phyloP scores from a whole-genome alignment of 768 basidiomycete genomes.

The Lyophyllum semitale region DNA sequence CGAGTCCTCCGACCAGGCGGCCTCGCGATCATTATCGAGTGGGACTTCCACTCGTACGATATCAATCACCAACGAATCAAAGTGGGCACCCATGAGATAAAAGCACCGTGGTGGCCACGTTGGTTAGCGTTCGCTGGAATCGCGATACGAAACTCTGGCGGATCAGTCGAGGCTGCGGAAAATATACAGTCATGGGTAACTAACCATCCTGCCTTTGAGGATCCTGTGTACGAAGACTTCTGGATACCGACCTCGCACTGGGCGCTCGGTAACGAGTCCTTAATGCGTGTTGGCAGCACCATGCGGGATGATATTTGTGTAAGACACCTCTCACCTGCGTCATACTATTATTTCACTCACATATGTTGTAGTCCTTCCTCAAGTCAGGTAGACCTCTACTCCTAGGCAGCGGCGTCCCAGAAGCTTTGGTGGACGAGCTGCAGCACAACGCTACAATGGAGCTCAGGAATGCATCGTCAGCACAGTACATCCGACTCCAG shows the following conservation, averaged over 20 bases:
- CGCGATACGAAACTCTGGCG: conserved; percentile 60
- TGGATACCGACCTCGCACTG: conserved; percentile 67
- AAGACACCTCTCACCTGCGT: conserved; percentile 4
- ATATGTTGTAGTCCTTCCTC: conserved; percentile 55
- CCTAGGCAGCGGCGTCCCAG: conserved; percentile 60
- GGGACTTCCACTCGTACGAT: conserved; percentile 68
- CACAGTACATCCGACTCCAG: conserved; percentile 57
- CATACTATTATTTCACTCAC: neutral
- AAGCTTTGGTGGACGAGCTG: conserved; percentile 53
- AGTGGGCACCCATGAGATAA: conserved; percentile 41
- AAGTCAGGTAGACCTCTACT: conserved; percentile 68
- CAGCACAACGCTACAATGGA: conserved; percentile 55
- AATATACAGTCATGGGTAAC: conserved; percentile 57
- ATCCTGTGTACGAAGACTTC: conserved; percentile 56
- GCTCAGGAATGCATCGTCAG: conserved; percentile 44
- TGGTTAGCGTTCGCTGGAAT: conserved; percentile 59
- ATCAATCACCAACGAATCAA: conserved; percentile 44
- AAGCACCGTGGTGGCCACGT: conserved; percentile 59
- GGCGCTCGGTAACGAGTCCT: conserved; percentile 39
- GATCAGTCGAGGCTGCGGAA: conserved; percentile 61
- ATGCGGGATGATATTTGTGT: conserved; percentile 67
- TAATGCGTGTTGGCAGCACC: conserved; percentile 38
- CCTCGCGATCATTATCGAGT: conserved; percentile 66
- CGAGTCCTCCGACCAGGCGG: conserved; percentile 72
- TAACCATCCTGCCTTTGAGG: conserved; percentile 57